These are phyloP conservation scores for Waltiozyma sp. DNA, from an alignment of 1,139 yeast genomes.

Conservation along the genomic window DNA sequence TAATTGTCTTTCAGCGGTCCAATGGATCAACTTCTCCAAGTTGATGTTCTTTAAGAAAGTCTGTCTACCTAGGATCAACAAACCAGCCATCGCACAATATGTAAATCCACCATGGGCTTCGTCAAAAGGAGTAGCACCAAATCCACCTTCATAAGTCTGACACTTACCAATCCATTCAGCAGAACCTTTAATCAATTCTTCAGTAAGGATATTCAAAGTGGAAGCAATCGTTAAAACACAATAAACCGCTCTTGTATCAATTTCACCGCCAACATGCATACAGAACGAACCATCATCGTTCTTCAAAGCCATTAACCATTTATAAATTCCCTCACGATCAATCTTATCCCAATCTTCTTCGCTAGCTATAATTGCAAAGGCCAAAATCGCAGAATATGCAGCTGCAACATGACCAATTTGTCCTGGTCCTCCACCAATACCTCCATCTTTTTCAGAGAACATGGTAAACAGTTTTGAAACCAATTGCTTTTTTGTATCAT, in stretches of 20 bases:
- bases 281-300: slow-evolving; percentile 59
- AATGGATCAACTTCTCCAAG: slow-evolving; percentile 35
- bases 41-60: slow-evolving; percentile 24
- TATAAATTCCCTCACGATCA: slow-evolving; percentile 36
- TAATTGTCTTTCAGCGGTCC: slow-evolving; percentile 66
- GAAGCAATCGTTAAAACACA: slow-evolving; percentile 75
- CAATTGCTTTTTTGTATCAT: slow-evolving; percentile 16
- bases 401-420: slow-evolving; percentile 83
- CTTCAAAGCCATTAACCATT: slow-evolving; percentile 61
- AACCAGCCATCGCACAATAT: slow-evolving; percentile 75
- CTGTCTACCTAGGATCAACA: slow-evolving; percentile 28
- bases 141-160: slow-evolving; percentile 94
- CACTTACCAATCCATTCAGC: slow-evolving; percentile 56
- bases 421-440: slow-evolving; percentile 75
- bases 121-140: slow-evolving; percentile 65
- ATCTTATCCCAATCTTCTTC: slow-evolving; percentile 30
- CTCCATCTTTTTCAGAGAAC: slow-evolving; percentile 38
- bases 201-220: slow-evolving; percentile 50
- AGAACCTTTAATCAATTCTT: slow-evolving; percentile 44
- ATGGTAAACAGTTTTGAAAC: slow-evolving; percentile 23
- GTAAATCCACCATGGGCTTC: slow-evolving; percentile 99
- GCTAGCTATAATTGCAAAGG: slow-evolving; percentile 47
- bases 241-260: slow-evolving; percentile 78
- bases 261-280: slow-evolving; percentile 75
- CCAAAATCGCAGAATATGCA: slow-evolving; percentile 65